These are phyloP conservation scores for Neofusicoccum laricinum DNA, from an alignment of 2,329 filamentous ascomycete species.

Conservation along the genomic window DNA sequence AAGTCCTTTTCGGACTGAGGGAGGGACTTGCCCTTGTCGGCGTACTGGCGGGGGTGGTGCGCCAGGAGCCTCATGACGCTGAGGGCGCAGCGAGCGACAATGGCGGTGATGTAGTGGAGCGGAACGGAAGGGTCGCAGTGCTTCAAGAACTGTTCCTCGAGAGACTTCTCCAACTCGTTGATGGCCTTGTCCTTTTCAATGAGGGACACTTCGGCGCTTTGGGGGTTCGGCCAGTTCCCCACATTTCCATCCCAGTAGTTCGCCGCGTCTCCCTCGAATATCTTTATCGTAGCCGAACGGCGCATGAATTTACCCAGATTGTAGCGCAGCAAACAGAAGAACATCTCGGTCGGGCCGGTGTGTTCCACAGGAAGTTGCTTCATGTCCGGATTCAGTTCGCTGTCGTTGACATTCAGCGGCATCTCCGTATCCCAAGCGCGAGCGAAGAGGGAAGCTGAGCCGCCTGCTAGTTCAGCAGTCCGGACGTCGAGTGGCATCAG, in stretches of 20 bases:
- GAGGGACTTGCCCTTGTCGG: slow-evolving; percentile 26
- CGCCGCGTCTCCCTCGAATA: not conserved
- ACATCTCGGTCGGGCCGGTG: slow-evolving; percentile 48
- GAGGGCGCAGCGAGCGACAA: slow-evolving; percentile 44
- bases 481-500: slow-evolving; percentile 60
- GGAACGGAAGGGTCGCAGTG: slow-evolving; percentile 36
- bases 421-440: slow-evolving; percentile 44
- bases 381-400: slow-evolving; percentile 44
- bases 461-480: slow-evolving; percentile 54
- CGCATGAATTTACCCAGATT: slow-evolving; percentile 42
- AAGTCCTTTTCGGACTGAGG: slow-evolving; percentile 36
- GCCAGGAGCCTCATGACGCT: slow-evolving; percentile 45
- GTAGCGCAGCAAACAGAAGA: slow-evolving; percentile 44
- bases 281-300: not conserved
- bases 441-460: slow-evolving; percentile 38
- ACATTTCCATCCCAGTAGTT: slow-evolving; percentile 18
- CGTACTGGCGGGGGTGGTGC: slow-evolving; percentile 42
- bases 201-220: slow-evolving; percentile 24
- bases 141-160: slow-evolving; percentile 40
- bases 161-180: slow-evolving; percentile 39
- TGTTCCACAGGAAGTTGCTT: slow-evolving; percentile 41
- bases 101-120: slow-evolving; percentile 44
- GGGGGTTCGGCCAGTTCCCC: slow-evolving; percentile 19
- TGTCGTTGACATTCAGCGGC: slow-evolving; percentile 56
- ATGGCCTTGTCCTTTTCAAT: slow-evolving; percentile 33